Evolutionary conservation across 1,284 basidiomycete species (phyloP).

Genomic region (Tylopilus sp.): DNA sequence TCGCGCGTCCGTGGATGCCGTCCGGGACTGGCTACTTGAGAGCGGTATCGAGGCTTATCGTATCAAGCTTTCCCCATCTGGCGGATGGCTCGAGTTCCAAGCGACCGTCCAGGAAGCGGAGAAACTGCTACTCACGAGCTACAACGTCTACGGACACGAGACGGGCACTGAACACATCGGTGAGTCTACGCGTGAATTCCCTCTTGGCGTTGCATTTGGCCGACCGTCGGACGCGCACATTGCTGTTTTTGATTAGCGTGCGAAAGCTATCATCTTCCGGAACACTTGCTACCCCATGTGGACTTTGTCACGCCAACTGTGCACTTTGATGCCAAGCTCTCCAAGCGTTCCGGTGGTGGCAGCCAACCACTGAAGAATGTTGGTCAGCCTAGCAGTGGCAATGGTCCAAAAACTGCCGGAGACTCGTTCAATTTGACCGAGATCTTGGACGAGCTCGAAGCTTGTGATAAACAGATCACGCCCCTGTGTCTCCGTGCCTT

Average conservation of each 20-base stretch:
- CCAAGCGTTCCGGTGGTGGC: conserved; percentile 23
- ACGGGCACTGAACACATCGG: conserved; percentile 45
- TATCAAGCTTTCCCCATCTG: conserved; percentile 45
- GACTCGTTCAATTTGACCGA: conserved; percentile 26
- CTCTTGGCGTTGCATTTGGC: no score
- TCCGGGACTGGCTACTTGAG: conserved; percentile 51
- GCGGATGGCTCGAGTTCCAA: conserved; percentile 56
- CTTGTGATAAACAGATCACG: conserved; percentile 58
- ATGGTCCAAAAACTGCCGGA: conserved; percentile 50
- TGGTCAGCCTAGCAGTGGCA: conserved; percentile 44
- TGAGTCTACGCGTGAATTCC: conserved; percentile 16
- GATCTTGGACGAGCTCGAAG: conserved; percentile 34
- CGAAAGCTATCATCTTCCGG: conserved; percentile 57
- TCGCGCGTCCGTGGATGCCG: conserved; percentile 48
- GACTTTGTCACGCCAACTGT: conserved; percentile 61
- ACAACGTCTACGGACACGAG: conserved; percentile 56
- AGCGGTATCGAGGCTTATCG: conserved; percentile 49
- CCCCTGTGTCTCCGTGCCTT: conserved; percentile 59
- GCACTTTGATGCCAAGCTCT: conserved; percentile 48
- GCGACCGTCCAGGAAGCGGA: conserved; percentile 58
- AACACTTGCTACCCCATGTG: conserved; percentile 52
- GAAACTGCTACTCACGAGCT: conserved; percentile 53
- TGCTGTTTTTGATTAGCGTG: conserved; percentile 49
- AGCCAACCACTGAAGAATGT: conserved; percentile 17
- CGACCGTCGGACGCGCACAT: background rate